These are phyloP conservation scores for Dendrocalamus sinicus DNA, from an alignment of 176 grass and related monocot genomes.

Conservation along the genomic window DNA sequence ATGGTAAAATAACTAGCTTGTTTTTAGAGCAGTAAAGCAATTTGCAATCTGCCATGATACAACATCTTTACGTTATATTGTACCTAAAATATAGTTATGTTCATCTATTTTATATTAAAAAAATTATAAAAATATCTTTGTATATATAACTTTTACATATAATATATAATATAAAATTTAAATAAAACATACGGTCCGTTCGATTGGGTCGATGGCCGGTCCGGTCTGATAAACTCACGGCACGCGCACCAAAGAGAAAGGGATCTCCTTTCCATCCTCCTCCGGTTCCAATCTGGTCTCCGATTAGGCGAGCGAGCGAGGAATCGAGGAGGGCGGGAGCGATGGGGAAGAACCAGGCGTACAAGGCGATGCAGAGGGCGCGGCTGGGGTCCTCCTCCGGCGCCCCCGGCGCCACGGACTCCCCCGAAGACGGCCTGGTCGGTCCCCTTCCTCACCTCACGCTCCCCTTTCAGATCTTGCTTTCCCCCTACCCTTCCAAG, in stretches of 20 bases:
- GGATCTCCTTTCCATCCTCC: slow-evolving; percentile 33
- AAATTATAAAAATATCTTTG: no score
- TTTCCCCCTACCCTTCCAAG: neutral
- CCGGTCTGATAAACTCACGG: neutral
- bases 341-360: slow-evolving; percentile 99
- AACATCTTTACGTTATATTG: no score
- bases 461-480: slow-evolving; percentile 35
- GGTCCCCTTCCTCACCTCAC: slow-evolving; percentile 80
- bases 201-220: no score
- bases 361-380: slow-evolving; percentile 98
- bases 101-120: no score
- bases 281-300: slow-evolving; percentile 43
- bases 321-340: neutral
- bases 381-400: slow-evolving; percentile 84
- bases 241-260: slow-evolving; percentile 19
- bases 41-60: no score
- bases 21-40: no score
- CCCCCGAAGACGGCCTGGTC: slow-evolving; percentile 97
- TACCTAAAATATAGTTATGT: no score
- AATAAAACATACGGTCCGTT: no score
- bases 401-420: slow-evolving; percentile 62
- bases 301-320: neutral
- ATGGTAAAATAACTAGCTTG: no score
- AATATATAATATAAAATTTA: no score
- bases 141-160: no score